Evolutionary conservation across 208 protist genomes (phyloP).

Genomic region (Phytomonas francai): DNA sequence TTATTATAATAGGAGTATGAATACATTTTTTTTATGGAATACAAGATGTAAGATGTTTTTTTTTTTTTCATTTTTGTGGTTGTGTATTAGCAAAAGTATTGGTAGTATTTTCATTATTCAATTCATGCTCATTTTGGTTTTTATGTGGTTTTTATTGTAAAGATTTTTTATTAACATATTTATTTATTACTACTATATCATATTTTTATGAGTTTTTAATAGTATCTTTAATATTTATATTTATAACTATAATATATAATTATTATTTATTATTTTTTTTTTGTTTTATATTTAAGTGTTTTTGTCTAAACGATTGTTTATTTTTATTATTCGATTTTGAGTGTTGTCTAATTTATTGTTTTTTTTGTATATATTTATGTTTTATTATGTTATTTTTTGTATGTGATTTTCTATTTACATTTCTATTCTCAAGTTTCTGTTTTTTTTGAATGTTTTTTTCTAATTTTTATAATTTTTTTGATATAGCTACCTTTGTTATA

Average conservation of each 20-base stretch:
- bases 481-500: conserved; percentile 61
- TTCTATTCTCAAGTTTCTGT: conserved; percentile 67
- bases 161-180: conserved; percentile 55
- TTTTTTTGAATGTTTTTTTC: conserved; percentile 80
- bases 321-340: conserved; percentile 84
- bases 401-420: conserved; percentile 71
- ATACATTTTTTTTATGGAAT: conserved; percentile 80
- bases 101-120: conserved; percentile 69
- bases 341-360: conserved; percentile 72
- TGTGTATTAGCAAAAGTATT: conserved; percentile 47
- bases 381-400: conserved; percentile 75
- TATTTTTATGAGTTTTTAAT: conserved; percentile 71
- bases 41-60: conserved; percentile 63
- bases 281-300: conserved; percentile 85
- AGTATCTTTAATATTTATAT: conserved; percentile 70
- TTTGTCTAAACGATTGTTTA: conserved; percentile 74
- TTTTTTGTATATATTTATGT: conserved; percentile 66
- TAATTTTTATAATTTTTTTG: conserved; percentile 68
- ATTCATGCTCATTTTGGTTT: conserved; percentile 82
- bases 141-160: conserved; percentile 86
- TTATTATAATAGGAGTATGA: conserved; percentile 76
- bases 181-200: conserved; percentile 76
- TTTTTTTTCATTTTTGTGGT: conserved; percentile 80
- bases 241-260: conserved; percentile 72
- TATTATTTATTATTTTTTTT: conserved; percentile 86